Conservation (phyloP, 1,139 yeast genomes). For the Magnusiomyces fungicola region DNA sequence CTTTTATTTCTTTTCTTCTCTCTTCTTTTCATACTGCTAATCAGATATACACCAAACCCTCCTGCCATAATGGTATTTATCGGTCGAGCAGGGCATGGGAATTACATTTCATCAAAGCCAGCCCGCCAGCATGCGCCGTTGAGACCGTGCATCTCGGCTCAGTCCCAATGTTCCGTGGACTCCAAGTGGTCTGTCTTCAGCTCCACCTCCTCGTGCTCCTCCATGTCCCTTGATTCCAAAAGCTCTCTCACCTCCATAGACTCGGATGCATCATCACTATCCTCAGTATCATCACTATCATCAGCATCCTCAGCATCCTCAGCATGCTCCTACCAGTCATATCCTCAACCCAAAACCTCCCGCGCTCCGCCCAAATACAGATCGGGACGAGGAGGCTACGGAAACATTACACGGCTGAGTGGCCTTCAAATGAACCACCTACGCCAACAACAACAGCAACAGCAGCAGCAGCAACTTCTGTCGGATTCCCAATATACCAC, state of each 20-base stretch:
- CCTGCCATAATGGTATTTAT: neutral
- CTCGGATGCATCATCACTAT: no score
- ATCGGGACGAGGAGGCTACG: neutral
- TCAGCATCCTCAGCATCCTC: neutral
- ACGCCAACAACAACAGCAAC: neutral
- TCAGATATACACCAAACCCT: no score
- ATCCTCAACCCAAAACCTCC: neutral
- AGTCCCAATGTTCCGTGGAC: neutral
- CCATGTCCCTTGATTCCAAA: neutral
- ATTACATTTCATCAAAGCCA: neutral
- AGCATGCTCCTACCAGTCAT: neutral
- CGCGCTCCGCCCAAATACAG: neutral
- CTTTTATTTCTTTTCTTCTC: no score
- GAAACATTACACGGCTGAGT: neutral
- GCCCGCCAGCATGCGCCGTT: no score
- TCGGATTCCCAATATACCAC: neutral
- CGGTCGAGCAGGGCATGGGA: neutral
- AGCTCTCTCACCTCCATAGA: no score
- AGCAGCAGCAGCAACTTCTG: neutral
- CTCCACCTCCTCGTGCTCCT: neutral
- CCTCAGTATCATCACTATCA: neutral
- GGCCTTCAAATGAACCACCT: neutral
- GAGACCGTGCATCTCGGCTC: neutral
- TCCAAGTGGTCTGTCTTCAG: neutral
- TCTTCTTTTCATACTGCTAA: no score